Percentiles rank a stretch among this genome's conserved stretches.
These are phyloP conservation scores for Podosphaera leucotricha DNA, from an alignment of 2,329 filamentous ascomycete species.

Conservation along the genomic window DNA sequence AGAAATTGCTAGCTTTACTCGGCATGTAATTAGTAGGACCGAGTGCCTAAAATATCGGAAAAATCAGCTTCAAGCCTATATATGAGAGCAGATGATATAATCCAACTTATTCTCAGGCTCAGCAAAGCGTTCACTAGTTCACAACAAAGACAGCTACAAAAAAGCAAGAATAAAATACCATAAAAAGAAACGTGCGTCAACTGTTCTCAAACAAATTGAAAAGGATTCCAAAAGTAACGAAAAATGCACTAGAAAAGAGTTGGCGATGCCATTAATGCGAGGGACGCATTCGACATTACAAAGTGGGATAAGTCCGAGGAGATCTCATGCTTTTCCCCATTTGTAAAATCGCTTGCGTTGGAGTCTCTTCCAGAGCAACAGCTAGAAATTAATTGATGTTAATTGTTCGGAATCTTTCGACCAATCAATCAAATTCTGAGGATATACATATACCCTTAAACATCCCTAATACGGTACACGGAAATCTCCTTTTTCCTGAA, in stretches of 20 bases:
- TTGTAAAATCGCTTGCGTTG: not conserved
- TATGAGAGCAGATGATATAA: not conserved
- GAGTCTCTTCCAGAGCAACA: not conserved
- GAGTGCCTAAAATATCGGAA: not conserved
- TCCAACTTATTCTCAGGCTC: not conserved
- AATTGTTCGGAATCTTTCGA: not conserved
- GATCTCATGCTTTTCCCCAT: not conserved
- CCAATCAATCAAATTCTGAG: not conserved
- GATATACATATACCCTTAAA: not conserved
- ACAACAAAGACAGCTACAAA: not conserved
- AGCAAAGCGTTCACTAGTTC: not conserved
- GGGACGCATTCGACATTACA: not conserved
- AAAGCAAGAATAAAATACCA: not conserved
- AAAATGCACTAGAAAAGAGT: not conserved
- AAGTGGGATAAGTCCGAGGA: not conserved
- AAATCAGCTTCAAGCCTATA: not conserved
- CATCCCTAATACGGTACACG: not conserved
- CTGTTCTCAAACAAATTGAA: not conserved
- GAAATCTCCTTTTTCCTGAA: not conserved
- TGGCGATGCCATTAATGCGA: not conserved
- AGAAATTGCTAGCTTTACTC: not conserved
- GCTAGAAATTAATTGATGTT: not conserved
- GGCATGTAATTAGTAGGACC: not conserved
- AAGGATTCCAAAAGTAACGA: not conserved
- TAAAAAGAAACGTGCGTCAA: not conserved